These are phyloP conservation scores for Erythrobasidium yunnanense DNA, from an alignment of 768 basidiomycete species.

Conservation along the genomic window DNA sequence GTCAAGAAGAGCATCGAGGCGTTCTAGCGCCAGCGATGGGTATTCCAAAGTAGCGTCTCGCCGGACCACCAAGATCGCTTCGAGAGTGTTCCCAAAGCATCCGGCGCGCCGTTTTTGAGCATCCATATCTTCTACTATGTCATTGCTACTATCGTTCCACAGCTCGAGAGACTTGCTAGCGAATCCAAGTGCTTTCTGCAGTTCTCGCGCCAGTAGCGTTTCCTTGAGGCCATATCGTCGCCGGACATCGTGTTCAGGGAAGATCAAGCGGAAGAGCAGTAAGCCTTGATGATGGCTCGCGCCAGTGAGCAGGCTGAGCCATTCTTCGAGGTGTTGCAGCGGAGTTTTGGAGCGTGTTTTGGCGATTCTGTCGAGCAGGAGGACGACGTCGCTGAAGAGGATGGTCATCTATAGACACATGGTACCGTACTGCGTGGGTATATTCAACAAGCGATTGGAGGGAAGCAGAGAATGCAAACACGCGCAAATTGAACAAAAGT, in stretches of 20 bases:
- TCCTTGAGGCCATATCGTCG: constrained; percentile 44
- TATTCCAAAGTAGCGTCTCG: constrained; percentile 35
- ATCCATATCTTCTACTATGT: constrained; percentile 46
- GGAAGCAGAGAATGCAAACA: too few species aligned
- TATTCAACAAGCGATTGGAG: too few species aligned
- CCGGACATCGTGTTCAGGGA: constrained; percentile 64
- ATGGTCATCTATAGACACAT: too few species aligned
- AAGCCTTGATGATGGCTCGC: constrained; percentile 41
- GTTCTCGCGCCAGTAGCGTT: neutral
- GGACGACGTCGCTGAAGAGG: neutral
- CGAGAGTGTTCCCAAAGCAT: constrained; percentile 61
- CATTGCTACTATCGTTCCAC: constrained; percentile 41
- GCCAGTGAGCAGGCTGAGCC: neutral
- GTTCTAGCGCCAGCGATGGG: neutral
- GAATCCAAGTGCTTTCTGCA: constrained; percentile 5
- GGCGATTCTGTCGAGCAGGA: neutral
- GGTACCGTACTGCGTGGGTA: too few species aligned
- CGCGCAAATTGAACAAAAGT: too few species aligned
- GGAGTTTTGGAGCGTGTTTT: neutral
- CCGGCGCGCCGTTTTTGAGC: constrained; percentile 42
- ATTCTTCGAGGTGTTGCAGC: neutral
- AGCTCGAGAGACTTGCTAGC: constrained; percentile 32
- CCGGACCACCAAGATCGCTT: constrained; percentile 45
- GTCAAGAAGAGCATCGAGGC: constrained; percentile 48
- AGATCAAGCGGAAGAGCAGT: constrained; percentile 62